These are phyloP conservation scores for Botrytis paeoniae DNA, from an alignment of 2,329 filamentous ascomycete genomes.

Conservation along the genomic window DNA sequence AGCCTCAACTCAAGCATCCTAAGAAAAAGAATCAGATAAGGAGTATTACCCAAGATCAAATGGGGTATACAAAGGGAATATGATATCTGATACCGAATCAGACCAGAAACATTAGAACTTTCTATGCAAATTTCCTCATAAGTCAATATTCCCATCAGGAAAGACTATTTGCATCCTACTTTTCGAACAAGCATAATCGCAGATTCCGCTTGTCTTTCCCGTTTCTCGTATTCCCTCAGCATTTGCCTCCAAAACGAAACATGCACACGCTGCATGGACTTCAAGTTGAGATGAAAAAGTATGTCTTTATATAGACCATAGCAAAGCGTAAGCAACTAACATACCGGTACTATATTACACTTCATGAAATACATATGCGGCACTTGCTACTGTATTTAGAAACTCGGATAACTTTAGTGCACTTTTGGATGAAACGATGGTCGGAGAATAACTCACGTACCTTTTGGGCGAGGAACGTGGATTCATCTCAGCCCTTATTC, in stretches of 20 bases:
- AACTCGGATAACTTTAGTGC: background rate
- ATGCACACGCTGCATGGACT: background rate
- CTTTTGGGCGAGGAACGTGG: conserved; percentile 2
- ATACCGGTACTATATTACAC: background rate
- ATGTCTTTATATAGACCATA: background rate
- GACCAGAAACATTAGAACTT: background rate
- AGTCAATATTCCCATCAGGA: background rate
- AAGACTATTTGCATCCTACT: background rate
- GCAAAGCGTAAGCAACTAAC: background rate
- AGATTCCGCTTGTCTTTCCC: background rate
- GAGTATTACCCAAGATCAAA: background rate
- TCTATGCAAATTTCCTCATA: background rate
- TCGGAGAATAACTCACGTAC: background rate
- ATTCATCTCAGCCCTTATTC: background rate
- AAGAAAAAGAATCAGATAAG: background rate
- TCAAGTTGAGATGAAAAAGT: background rate
- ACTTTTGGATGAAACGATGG: background rate
- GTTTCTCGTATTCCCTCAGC: background rate
- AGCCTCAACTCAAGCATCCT: background rate
- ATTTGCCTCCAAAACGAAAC: background rate
- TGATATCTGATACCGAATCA: background rate
- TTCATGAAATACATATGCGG: background rate
- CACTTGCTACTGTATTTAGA: background rate
- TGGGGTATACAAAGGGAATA: background rate
- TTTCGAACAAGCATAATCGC: background rate